Evolutionary conservation across 176 grass and related monocot species (phyloP), one percentile per base, ranked within the genome.

Genomic region (Alopecurus myosuroides): DNA sequence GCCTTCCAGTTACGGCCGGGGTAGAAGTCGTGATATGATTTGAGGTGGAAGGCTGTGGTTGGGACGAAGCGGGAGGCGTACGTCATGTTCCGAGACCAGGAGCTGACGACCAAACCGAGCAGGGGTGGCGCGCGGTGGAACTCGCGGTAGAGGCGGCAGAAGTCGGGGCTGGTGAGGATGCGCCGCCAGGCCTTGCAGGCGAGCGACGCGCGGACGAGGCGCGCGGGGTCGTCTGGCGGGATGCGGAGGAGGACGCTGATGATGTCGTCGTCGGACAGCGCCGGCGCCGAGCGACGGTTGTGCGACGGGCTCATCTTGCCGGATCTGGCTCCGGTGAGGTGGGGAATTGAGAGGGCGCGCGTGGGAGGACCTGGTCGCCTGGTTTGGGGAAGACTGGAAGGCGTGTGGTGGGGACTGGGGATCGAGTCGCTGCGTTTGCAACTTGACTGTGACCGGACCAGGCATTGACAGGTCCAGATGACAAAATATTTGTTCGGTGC

Each of bases 41-140:
- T 3, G 56, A 26, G 56, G 56, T 9, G 22, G 11, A 58, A 26
- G n/a, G 7, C 3, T 13, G 53, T 53, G 19, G 19, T 53, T 7
- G 50, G 18, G 5, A 53, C 0, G 50, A 53, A 53, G 50, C 50
- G 52, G 22, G 20, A 56, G 50, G 1, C 15, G 15, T 18, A 9
- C 0, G 6, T 0, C 2, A 0, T 9, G 6, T n/a, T 7, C 14
- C 5, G 1, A 10, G 20, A 10, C 52, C 20, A 9, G 52, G 1
- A 2, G 53, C 1, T 56, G 6, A 10, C 2, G 53, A 56, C 3
- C 7, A 56, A 25, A 7, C 53, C 53, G 53, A 56, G 53, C 53
- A 25, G 2, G 53, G 53, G 53, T n/a, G 53, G 53, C 9, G 53
- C 10, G 22, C 53, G 20, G 53, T 56, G 8, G 53, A 56, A 56